Evolutionary conservation across 2,329 filamentous ascomycete genomes (phyloP), one percentile per base, ranked within the genome.

Genomic region (Claviceps sp.): DNA sequence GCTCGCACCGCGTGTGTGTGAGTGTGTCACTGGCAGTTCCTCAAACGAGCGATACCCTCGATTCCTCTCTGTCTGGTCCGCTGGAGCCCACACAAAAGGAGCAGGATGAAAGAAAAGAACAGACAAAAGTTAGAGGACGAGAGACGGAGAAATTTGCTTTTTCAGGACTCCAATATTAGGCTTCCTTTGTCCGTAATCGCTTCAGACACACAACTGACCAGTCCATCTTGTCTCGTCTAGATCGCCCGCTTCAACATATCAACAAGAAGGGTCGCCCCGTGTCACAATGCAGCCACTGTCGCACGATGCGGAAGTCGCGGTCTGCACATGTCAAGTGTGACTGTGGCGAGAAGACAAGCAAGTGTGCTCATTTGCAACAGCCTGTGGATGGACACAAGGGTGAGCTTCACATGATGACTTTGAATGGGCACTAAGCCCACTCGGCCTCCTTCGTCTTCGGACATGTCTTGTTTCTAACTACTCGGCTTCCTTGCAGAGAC

Each of bases 241-340:
- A 96, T 70, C 88, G 91, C 60, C 87, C 87, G 59, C 79, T 97
- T 59, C 85, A 88, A 65, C 89, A 95, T 68, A 95, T 96, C 74
- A 94, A 94, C 71, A 95, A 95, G 70, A 97, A 97, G 75, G 91
- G 91, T 64, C 87, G 91, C 57, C 93, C 93, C 56, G 89, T 97
- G 61, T 95, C 93, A 62, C 93, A 98, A 83, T 98, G 93, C 72
- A 81, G 89, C 60, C 93, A 98, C 73, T 98, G 93, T 73, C 91
- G 93, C 68, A 82, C 86, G 60, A 85, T 95, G 77, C 90, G 93
- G 73, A 97, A 97, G 78, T 91, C 89, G 69, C 88, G 93, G 62
- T 85, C 90, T 54, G 88, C 91, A 58, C 93, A 97, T 70, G 81
- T 93, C 65, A 95, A 93, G 70, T 98, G 93, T 72, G 90, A 97